These are phyloP conservation scores for Phytopythium oedochilum DNA, from an alignment of 352 stramenopile genomes.

Conservation along the genomic window DNA sequence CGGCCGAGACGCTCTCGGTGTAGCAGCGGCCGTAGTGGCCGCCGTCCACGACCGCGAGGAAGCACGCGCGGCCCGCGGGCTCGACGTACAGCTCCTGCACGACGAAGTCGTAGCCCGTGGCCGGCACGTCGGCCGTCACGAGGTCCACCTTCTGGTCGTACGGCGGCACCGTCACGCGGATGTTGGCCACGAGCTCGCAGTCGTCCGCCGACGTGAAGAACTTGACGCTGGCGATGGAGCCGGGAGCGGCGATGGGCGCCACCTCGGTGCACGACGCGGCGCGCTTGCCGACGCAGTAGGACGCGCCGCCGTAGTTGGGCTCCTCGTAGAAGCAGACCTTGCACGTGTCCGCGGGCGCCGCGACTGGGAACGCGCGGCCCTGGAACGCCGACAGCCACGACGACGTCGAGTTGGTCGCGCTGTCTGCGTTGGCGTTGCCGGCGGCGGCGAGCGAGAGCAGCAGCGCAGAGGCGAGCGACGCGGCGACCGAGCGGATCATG, in stretches of 20 bases:
- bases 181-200: conserved; percentile 33
- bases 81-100: conserved; percentile 46
- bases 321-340: conserved; percentile 45
- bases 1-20: conserved; percentile 9
- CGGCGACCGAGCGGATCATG: conserved; percentile 1
- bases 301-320: conserved; percentile 18
- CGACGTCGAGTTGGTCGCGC: conserved; percentile 1
- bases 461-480: conserved; percentile 2
- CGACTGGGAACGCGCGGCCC: conserved; percentile 10
- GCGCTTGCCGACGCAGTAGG: conserved; percentile 33
- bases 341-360: conserved; percentile 12
- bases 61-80: conserved; percentile 33
- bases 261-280: conserved; percentile 14
- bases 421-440: neutral
- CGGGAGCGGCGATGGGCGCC: conserved; percentile 27
- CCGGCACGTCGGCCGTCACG: conserved; percentile 16
- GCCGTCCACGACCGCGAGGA: conserved; percentile 13
- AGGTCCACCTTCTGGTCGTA: conserved; percentile 30
- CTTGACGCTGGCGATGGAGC: conserved; percentile 39
- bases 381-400: conserved; percentile 1
- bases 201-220: conserved; percentile 17
- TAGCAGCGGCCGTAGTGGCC: conserved; percentile 33
- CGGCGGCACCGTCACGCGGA: conserved; percentile 28
- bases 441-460: conserved; percentile 7
- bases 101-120: conserved; percentile 29